Base-by-base conservation (phyloP, 345 rosid genomes). In the Lepidium sativum region DNA sequence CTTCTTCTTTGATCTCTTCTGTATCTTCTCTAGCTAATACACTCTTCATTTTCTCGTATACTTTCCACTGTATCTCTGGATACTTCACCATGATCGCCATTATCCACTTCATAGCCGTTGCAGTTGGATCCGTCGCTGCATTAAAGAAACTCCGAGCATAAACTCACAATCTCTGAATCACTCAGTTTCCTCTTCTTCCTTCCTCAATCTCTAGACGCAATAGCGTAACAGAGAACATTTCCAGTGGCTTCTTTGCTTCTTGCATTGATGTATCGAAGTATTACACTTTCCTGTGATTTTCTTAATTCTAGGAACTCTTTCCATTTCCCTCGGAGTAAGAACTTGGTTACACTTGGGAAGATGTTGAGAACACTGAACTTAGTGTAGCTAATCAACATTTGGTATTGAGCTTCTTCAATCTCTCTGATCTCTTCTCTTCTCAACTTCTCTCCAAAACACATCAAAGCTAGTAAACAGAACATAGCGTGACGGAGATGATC, bases 381-480 rank as follows among this genome's bases (percentile, higher is more conserved):
- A 20, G 67, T 51, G 55, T 69, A 70, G 60, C 76, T 31, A 0
- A 61, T 32, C 10, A 78, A 64, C 60, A 63, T 34, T 8, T 37
- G 50, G 38, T 67, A 71, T 56, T 65, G 60, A 66, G 77, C 70
- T 40, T 62, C 71, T 62, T 78, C 74, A 43, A 74, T 74, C 14
- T 78, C 64, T 63, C 34, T 57, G 18, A 78, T 78, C 20, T 78
- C 74, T 11, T 78, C 68, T 23, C 65, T 54, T 12, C 8, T 47
- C 27, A 78, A 39, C n/a, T 71, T 74, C 60, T 75, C 79, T 0
- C 79, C 79, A 14, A 63, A 78, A 54, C 81, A 78, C 73, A 74
- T 71, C 17, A 78, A 35, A 34, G 75, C 71, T 10, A 75, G 1
- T 2, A 74, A 31, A 58, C 68, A 75, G 27, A 74, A 75, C 79